Base-by-base conservation (phyloP, 768 basidiomycete genomes). In the Naganishia vaughanmartiniae region DNA sequence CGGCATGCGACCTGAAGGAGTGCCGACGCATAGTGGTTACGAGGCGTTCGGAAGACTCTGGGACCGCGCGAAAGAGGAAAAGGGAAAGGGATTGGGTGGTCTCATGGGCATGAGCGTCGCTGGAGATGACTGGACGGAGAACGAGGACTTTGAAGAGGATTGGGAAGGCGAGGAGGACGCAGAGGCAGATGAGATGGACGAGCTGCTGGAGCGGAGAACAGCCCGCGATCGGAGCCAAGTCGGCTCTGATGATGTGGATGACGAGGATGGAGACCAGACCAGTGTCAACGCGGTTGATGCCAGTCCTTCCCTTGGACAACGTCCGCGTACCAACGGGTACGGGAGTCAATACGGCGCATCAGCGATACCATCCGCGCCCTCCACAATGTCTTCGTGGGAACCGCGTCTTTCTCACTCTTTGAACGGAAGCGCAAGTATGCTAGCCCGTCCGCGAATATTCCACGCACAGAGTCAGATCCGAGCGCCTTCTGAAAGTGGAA, bases 1-100 rank as follows among this genome's bases (percentile, higher is more conserved):
- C 77, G 95, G 95, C 19, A 83, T 98, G 15, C 89, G 95, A 30
- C 92, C 93, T 0, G 94, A 97, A 77, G 90, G 91, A 1, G 84
- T 95, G 1, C 93, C 93, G 0, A 85, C 86, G 0, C 94, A 92
- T 82, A 89, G 89, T 71, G 86, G 88, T 4, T 96, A 94, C 80
- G 84, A 85, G 54, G 86, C 86, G 9, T 93, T 96, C 74, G 87
- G 89, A 26, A 87, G 85, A 46, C 83, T 94, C 11, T 94, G 81
- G 77, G 80, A 81, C 48, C 78, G 76, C 36, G 77, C 80, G 26
- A 63, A 78, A 36, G 76, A 76, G 71, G 73, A 79, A 19, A 75
- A 75, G 34, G 73, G 75, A 17, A 71, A 78, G n/a, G 83, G 82
- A 0, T 60, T 83, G 14, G 81, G 82, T 1, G 90, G 73, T 74